Evolutionary conservation across 129 eudicot genomes (phyloP).

Genomic region (Smallanthus sonchifolius): DNA sequence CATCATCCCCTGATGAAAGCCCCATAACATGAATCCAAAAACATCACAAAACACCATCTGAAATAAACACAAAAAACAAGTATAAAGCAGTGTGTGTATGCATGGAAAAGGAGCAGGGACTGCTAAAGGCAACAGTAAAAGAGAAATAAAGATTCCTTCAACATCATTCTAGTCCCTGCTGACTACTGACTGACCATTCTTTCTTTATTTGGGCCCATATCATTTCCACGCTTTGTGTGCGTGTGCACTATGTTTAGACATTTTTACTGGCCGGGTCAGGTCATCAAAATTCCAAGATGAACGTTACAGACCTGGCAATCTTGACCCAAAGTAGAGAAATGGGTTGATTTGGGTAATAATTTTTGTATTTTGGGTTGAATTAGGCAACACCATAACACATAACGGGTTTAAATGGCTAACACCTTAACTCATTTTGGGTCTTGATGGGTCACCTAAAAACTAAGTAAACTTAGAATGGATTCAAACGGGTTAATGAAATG

Average conservation of each 20-base stretch:
- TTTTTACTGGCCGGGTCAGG: not conserved
- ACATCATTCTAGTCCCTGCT: constrained; percentile 27
- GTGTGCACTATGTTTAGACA: constrained; percentile 14
- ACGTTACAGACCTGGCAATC: too few species aligned
- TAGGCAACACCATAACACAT: too few species aligned
- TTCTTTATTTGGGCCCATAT: constrained; percentile 41
- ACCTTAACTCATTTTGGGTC: too few species aligned
- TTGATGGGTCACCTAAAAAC: too few species aligned
- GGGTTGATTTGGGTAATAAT: too few species aligned
- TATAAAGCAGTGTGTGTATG: constrained; percentile 16
- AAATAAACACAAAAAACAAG: constrained; percentile 15
- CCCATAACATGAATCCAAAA: constrained; percentile 29
- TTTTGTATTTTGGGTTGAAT: too few species aligned
- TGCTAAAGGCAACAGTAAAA: constrained; percentile 44
- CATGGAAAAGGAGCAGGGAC: constrained; percentile 9
- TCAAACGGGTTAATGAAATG: too few species aligned
- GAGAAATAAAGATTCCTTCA: constrained; percentile 37
- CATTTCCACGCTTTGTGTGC: constrained; percentile 15
- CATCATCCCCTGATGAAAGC: constrained; percentile 28
- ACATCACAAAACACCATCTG: constrained; percentile 23
- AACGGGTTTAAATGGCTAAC: too few species aligned
- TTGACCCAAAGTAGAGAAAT: too few species aligned
- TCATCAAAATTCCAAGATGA: not conserved
- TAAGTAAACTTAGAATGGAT: too few species aligned
- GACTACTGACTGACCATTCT: constrained; percentile 26